phyloP scores from a whole-genome alignment of 2,329 filamentous ascomycete species.

The Pseudonectria foliicola region DNA sequence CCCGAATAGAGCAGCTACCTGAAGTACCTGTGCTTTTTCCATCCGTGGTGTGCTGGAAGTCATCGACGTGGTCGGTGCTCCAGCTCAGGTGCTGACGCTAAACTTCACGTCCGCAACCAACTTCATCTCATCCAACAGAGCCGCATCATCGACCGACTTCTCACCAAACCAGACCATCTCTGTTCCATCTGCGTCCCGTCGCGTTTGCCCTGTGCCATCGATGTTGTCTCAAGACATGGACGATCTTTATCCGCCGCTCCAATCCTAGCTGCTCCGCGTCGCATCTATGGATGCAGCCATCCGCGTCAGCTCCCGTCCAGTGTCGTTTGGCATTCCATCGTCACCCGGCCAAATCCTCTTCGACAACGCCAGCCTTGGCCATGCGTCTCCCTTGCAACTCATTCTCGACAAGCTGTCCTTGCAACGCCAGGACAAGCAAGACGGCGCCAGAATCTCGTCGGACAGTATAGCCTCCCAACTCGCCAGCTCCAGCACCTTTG shows the following conservation, averaged over 20 bases:
- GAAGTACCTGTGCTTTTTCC: no score
- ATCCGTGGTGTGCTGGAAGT: no score
- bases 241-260: conserved; percentile 10
- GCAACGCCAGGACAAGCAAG: no score
- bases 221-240: conserved; percentile 11
- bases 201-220: background rate
- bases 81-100: no score
- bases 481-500: no score
- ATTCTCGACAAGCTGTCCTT: background rate
- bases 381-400: background rate
- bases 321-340: conserved; percentile 2
- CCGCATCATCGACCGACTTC: conserved; percentile 1
- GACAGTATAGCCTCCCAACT: no score
- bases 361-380: conserved; percentile 2
- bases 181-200: conserved; percentile 1
- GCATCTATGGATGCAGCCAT: conserved; percentile 13
- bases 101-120: no score
- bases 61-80: no score
- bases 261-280: conserved; percentile 5
- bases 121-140: conserved; percentile 1
- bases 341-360: conserved; percentile 5
- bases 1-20: no score
- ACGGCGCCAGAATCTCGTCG: no score
- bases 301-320: conserved; percentile 3
- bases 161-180: background rate